Evolutionary conservation across 2,329 filamentous ascomycete species (phyloP), one percentile per base, ranked within the genome.

Genomic region (Coniochaeta hoffmannii): DNA sequence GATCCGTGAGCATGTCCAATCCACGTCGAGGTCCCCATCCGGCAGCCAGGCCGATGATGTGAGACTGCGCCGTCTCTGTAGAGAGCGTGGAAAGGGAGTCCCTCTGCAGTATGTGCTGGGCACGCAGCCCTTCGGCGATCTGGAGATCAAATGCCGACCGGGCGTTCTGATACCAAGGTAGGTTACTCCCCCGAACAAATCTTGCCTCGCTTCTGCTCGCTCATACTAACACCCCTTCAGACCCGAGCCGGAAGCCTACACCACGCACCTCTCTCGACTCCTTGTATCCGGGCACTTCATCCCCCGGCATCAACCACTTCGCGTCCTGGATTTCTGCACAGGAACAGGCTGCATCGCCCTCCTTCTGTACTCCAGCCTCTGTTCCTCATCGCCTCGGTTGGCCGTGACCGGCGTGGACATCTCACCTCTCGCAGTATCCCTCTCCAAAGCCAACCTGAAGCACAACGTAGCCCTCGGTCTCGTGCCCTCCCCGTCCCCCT

Each of bases 71-170:
- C 38, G 60, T 1, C 68, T 85, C 7, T 83, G 80, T 59, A 68
- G 68, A 4, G 69, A 73, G 51, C 74, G 84, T 32, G 75, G 78
- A 9, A 70, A 68, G 9, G 90, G 90, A 1, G 81, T 85, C 56
- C 94, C 94, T 1, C 72, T 99, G 32, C 94, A 97, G 69, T 97
- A 97, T 67, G 79, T 97, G 22, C 74, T 99, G 1, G 91, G 91
- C 3, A 85, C 86, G 5, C 91, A 97, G 68, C 94, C 88, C 1
- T 97, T 99, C 71, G 93, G 92, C 0, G 74, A 83, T 4, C 72
- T 97, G 15, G 87, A 96, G 41, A 87, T 99, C 49, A 72, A 79
- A 55, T 97, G 92, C 66, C 76, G 75, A 28, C 81, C 77, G 11
- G 89, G 89, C 2, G 92, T 97, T 5, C 74, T 99, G 56, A 96